Percentiles rank a stretch among this genome's conserved stretches.
phyloP scores from a whole-genome alignment of 1,139 yeast genomes.

The Protomyces macrosporus region DNA sequence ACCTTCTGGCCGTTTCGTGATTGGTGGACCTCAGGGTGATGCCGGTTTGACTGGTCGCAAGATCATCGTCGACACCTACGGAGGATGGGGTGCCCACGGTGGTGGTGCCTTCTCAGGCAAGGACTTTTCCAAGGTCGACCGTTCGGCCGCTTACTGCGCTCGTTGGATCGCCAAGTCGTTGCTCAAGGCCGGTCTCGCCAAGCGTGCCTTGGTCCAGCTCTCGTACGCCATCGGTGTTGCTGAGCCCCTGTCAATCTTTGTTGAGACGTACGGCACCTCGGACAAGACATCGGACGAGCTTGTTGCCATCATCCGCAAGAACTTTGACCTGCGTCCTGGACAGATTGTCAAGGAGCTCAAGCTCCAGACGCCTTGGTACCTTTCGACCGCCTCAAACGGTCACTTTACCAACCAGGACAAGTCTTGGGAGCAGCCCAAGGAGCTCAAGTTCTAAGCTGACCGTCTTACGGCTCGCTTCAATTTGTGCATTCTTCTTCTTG shows the following conservation, averaged over 20 bases:
- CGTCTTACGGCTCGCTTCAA: neutral
- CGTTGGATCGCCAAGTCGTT: constrained; percentile 99
- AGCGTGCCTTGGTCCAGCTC: constrained; percentile 96
- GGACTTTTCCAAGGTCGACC: constrained; percentile 99
- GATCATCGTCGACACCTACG: constrained; percentile 98
- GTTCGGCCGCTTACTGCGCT: constrained; percentile 99
- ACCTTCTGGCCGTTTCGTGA: constrained; percentile 99
- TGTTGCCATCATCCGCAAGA: constrained; percentile 81
- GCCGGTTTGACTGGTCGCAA: constrained; percentile 99
- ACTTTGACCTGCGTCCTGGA: constrained; percentile 99
- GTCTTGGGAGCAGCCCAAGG: constrained; percentile 98
- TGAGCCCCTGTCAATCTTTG: constrained; percentile 95
- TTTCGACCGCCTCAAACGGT: constrained; percentile 98
- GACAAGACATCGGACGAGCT: constrained; percentile 81
- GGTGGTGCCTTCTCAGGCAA: constrained; percentile 99
- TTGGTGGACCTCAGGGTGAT: constrained; percentile 99
- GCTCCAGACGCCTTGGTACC: constrained; percentile 97
- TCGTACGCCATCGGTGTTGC: constrained; percentile 99
- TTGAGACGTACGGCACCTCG: constrained; percentile 97
- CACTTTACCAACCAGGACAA: constrained; percentile 98
- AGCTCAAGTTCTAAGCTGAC: constrained; percentile 58
- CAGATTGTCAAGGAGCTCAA: constrained; percentile 93
- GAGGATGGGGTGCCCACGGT: constrained; percentile 99
- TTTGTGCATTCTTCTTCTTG: neutral
- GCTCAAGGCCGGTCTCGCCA: constrained; percentile 88